Evolutionary conservation across 768 basidiomycete genomes (phyloP).

Genomic region (Jaapia argillacea): DNA sequence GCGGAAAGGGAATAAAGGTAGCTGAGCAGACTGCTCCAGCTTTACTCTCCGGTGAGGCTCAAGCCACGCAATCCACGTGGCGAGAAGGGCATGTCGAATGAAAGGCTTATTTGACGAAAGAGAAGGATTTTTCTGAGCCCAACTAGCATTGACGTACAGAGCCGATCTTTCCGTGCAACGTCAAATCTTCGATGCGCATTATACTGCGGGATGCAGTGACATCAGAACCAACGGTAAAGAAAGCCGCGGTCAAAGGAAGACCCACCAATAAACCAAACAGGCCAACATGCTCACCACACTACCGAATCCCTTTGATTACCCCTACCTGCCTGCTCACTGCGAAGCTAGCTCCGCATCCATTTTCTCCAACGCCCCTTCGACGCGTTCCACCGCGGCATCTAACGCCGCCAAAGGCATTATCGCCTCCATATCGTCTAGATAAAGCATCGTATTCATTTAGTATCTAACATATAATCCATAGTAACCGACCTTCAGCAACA

Average conservation of each 20-base stretch:
- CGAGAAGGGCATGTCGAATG: no score
- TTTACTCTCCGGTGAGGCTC: no score
- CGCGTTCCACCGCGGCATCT: slow-evolving; percentile 4
- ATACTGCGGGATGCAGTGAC: neutral
- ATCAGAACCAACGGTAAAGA: neutral
- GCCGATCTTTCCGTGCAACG: no score
- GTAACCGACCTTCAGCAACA: neutral
- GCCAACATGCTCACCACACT: neutral
- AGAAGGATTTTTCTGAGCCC: no score
- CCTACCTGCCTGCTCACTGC: no score
- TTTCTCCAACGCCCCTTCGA: slow-evolving; percentile 3
- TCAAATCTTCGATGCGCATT: no score
- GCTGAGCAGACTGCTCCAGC: no score
- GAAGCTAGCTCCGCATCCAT: no score
- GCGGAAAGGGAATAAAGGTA: no score
- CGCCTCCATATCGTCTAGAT: slow-evolving; percentile 4
- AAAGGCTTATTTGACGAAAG: no score
- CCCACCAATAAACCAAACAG: neutral
- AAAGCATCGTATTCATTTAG: neutral
- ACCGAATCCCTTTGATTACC: neutral
- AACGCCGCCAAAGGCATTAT: slow-evolving; percentile 4
- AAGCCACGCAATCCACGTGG: no score
- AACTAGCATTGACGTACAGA: no score
- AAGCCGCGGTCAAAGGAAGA: neutral
- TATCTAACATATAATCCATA: neutral